Conservation (phyloP, 768 basidiomycete genomes). For the Suillus discolor region DNA sequence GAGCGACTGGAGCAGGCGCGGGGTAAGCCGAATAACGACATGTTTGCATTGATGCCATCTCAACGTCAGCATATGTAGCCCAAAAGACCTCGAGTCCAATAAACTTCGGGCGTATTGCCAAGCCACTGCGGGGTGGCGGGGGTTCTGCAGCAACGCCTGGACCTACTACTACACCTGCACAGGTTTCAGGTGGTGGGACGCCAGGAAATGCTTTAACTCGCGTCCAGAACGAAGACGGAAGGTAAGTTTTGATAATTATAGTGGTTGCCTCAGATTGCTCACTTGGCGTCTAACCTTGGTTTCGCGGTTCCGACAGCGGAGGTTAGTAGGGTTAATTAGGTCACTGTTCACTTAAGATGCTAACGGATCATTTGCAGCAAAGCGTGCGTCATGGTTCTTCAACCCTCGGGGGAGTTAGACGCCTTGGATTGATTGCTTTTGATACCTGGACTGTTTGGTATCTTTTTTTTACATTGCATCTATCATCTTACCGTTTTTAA, state of each 20-base stretch:
- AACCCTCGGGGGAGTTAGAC: conserved; percentile 64
- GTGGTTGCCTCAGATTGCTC: conserved; percentile 9
- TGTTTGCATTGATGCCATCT: conserved; percentile 18
- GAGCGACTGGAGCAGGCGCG: conserved; percentile 91
- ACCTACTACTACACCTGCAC: conserved; percentile 40
- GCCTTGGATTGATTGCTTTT: conserved; percentile 12
- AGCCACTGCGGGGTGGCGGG: conserved; percentile 93
- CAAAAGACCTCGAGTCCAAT: conserved; percentile 78
- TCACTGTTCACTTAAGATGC: conserved; percentile 20
- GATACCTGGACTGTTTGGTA: conserved; percentile 15
- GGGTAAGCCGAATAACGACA: conserved; percentile 52
- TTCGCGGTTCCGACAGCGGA: conserved; percentile 32
- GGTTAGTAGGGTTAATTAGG: conserved; percentile 27
- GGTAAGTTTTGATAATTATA: conserved; percentile 43
- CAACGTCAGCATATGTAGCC: conserved; percentile 45
- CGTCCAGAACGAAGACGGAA: conserved; percentile 80
- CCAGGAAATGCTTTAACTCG: conserved; percentile 67
- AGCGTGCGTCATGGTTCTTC: conserved; percentile 95
- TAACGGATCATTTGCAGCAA: conserved; percentile 56
- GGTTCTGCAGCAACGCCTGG: conserved; percentile 51
- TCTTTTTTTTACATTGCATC: conserved; percentile 23
- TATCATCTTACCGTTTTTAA: conserved; percentile 32
- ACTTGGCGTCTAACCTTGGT: conserved; percentile 19
- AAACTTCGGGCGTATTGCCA: conserved; percentile 93
- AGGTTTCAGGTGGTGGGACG: conserved; percentile 45